These are phyloP conservation scores for Ophiostoma montium DNA, from an alignment of 2,329 filamentous ascomycete species.

Conservation along the genomic window DNA sequence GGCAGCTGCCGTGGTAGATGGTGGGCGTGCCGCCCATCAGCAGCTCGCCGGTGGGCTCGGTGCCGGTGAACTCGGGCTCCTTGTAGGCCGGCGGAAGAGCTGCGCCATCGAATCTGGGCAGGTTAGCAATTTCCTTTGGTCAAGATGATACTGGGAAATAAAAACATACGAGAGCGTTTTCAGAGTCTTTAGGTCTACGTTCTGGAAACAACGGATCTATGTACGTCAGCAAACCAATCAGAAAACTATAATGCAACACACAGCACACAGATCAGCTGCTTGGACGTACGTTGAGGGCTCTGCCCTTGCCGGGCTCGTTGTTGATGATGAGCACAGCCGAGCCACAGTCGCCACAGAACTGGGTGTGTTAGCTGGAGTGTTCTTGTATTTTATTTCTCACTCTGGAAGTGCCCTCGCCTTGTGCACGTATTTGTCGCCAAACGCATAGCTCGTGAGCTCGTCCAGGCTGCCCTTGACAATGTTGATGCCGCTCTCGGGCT, in stretches of 20 bases:
- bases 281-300: conserved; percentile 24
- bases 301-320: conserved; percentile 8
- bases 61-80: conserved; percentile 25
- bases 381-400: neutral
- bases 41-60: conserved; percentile 23
- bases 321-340: conserved; percentile 25
- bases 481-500: conserved; percentile 22
- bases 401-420: conserved; percentile 20
- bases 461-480: conserved; percentile 31
- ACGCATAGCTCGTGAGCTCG: conserved; percentile 29
- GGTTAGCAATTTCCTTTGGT: neutral
- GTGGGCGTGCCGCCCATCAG: conserved; percentile 22
- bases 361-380: neutral
- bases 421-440: conserved; percentile 26
- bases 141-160: no score
- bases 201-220: conserved; percentile 30
- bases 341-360: conserved; percentile 39
- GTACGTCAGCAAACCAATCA: neutral
- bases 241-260: neutral
- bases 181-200: conserved; percentile 27
- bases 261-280: neutral
- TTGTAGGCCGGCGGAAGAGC: conserved; percentile 21
- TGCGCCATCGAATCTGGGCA: conserved; percentile 22
- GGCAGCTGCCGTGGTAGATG: conserved; percentile 36
- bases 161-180: conserved; percentile 17